Base-by-base conservation (phyloP, 2,329 filamentous ascomycete genomes). In the Orbilia javanica region DNA sequence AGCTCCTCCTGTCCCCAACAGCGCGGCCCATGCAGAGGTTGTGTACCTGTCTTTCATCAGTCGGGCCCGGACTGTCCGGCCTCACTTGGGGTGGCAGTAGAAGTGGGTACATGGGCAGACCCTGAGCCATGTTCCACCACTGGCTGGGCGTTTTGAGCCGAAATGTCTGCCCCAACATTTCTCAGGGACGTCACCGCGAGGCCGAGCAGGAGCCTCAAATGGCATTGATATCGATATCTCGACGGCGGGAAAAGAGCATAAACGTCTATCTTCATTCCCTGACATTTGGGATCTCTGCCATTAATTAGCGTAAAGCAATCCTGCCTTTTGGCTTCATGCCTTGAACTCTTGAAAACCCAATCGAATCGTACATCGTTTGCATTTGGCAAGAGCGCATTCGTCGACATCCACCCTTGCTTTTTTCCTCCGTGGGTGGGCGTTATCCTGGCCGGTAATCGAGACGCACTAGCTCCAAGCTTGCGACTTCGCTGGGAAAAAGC, bases 1-100 rank as follows among this genome's bases (percentile, higher is more conserved):
- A 76, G 72, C 72, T 63, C 34, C 71, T 52, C 34, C 71, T 52
- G 36, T 73, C 70, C 71, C 72, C 72, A 76, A 76, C 72, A 53
- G 64, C 64, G 53, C 60, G 39, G 48, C 68, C 57, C 67, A 64
- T 71, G 42, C 70, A 55, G 44, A 52, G 39, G 46, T 60, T 31
- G 25, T 57, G 31, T 36, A 55, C 50, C 39, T 42, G 27, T 44
- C 34, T 29, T 15, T 20, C 29, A 27, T 11, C 52, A 48, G 48
- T 70, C 72, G 65, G 64, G 55, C 64, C 44, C 53, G 63, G 42
- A 60, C 48, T 42, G 50, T 53, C 72, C 72, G 72, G 72, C 48
- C 55, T 68, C 48, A 67, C 18, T 60, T 39, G 42, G 55, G 55
- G 55, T 44, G n/a, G 6, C 8, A 44, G 34, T 60, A 13, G 20